These are phyloP conservation scores for Viola pubescens DNA, from an alignment of 441 rosid genomes.

Conservation along the genomic window DNA sequence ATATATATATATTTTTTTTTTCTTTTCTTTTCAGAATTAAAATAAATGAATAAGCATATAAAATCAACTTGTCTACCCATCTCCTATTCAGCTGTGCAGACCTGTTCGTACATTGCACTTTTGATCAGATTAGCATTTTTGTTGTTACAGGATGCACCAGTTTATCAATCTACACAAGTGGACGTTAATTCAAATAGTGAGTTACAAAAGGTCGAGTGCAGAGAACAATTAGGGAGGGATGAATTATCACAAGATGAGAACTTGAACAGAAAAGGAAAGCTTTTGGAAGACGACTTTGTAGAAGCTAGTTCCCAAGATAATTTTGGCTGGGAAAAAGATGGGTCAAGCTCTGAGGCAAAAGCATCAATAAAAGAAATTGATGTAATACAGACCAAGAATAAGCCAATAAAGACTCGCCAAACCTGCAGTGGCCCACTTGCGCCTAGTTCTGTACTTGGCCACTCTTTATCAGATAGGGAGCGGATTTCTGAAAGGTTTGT, in stretches of 20 bases:
- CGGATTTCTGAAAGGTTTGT: conserved; percentile 59
- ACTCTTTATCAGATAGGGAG: conserved; percentile 53
- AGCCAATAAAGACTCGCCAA: conserved; percentile 51
- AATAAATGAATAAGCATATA: no score
- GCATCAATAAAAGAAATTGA: conserved; percentile 52
- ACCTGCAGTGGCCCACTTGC: conserved; percentile 86
- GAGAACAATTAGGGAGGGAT: conserved; percentile 25
- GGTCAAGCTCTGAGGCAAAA: conserved; percentile 39
- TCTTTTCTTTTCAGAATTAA: background rate
- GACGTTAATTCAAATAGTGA: conserved; percentile 27
- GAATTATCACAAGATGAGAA: conserved; percentile 27
- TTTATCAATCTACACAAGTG: conserved; percentile 23
- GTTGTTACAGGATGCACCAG: conserved; percentile 30
- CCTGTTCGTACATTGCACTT: no score
- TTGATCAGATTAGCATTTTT: conserved; percentile 5
- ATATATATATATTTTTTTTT: no score
- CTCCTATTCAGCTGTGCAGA: no score
- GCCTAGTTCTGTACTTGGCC: conserved; percentile 50
- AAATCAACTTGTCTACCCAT: no score
- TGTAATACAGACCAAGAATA: conserved; percentile 35
- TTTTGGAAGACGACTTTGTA: conserved; percentile 29
- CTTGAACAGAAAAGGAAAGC: conserved; percentile 45
- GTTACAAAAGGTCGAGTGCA: conserved; percentile 29
- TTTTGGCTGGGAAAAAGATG: conserved; percentile 31
- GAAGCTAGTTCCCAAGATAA: conserved; percentile 38